Evolutionary conservation across 768 basidiomycete species (phyloP), one percentile per base, ranked within the genome.

Genomic region (Hygrocybe punicea): DNA sequence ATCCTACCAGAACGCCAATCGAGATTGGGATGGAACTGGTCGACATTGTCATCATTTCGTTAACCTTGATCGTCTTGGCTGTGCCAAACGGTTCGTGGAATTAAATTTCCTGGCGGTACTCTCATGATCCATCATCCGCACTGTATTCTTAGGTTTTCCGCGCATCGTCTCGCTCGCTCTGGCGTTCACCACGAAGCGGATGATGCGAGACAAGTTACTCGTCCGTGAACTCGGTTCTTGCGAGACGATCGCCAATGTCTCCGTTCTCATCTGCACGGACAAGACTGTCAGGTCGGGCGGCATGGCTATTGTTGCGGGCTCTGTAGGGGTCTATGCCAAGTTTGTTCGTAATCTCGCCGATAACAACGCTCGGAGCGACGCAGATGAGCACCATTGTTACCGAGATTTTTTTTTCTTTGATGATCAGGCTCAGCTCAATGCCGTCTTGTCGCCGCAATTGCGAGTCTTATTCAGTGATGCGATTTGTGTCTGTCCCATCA

Each of bases 181-280:
- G 34, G 93, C 97, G 1, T 99, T 98, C 66, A 97, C 96, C 0
- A 99, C 97, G 47, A 94, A 91, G 65, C 87, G 96, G 16, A 98
- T 98, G 97, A 91, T 94, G 6, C 82, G 86, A 66, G 90, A 94
- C 71, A 97, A 96, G 53, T 79, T 98, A 0, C 84, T 99, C 37
- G 97, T 98, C 29, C 93, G 96, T 54, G 91, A 97, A 4, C 84
- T 99, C 35, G 91, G 91, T 6, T 94, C 94, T 13, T 98, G 95
- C 72, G 97, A 99, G 75, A 98, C 93, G 0, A 98, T 98, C 96
- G 96, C 91, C 21, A 98, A 98, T 64, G 91, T 96, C 4, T 95
- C 90, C 17, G 94, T 98, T 56, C n/a, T n/a, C n/a, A 83, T 98
- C 3, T 94, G 93, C 73, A 94, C 93, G 11, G 93, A 95, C 79